These are phyloP conservation scores for Chlorella sorokiniana DNA, from an alignment of 139 green algal species.

Conservation along the genomic window DNA sequence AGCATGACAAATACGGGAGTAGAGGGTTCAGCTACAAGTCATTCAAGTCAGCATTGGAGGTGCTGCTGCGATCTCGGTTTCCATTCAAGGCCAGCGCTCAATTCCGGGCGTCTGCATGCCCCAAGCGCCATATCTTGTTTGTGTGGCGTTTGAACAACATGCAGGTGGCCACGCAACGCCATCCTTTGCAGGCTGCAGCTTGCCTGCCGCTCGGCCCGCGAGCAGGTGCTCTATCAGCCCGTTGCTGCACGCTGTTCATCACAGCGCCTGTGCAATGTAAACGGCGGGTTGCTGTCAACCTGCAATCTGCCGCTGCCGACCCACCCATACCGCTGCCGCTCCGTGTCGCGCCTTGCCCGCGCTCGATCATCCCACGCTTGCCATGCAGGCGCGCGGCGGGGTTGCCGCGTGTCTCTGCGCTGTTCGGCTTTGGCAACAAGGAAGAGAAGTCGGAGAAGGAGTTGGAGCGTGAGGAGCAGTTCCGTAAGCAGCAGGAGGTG, in stretches of 20 bases:
- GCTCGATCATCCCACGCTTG: background rate
- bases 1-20: no score
- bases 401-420: background rate
- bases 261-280: no score
- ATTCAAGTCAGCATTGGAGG: no score
- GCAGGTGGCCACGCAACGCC: background rate
- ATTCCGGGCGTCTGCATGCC: no score
- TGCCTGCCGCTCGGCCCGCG: background rate
- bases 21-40: no score
- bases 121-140: background rate
- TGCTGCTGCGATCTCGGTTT: no score
- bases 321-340: no score
- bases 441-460: slow-evolving; percentile 13
- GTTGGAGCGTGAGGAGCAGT: slow-evolving; percentile 43
- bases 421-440: slow-evolving; percentile 28
- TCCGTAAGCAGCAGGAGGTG: slow-evolving; percentile 52
- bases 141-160: background rate
- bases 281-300: no score
- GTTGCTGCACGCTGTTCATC: no score
- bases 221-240: no score
- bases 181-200: background rate
- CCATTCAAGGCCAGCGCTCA: no score
- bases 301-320: no score
- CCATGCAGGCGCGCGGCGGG: background rate
- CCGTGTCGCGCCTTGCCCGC: background rate